Base-by-base conservation (phyloP, 2,329 filamentous ascomycete species). In the Venturia pyrina region DNA sequence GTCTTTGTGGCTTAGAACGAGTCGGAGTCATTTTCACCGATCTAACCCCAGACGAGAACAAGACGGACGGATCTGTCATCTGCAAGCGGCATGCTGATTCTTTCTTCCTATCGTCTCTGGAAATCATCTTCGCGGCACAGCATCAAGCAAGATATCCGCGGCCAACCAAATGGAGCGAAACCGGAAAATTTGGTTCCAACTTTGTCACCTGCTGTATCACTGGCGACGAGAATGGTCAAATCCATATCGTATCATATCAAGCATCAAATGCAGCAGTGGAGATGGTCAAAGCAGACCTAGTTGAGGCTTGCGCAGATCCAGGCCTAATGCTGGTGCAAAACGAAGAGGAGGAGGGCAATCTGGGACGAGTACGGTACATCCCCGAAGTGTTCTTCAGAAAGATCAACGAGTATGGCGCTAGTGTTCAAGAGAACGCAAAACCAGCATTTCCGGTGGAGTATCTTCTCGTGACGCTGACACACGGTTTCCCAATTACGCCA, bases 81-180 rank as follows among this genome's bases (percentile, higher is more conserved):
- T 99, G 95, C 85, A 98, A 96, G 78, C 87, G 95, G 67, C 95
- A 99, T 75, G 88, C 91, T 65, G 93, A 98, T 76, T 97, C 93
- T 0, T 96, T 96, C 78, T 98, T 89, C 75, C 84, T 99, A 13
- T 93, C 93, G 0, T 97, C 95, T 0, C 85, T 96, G 15, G 95
- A 99, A 76, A 89, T 98, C 68, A 87, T 87, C 69, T 98, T 97
- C 76, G 90, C 93, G 0, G 88, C 95, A 24, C 86, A 92, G 61
- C 83, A 96, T 68, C 95, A 99, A 77, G 91, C 91, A 8, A 87
- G 90, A 72, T 86, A 96, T 71, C 93, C 93, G 0, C 93, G 96
- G 71, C 82, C 91, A 21, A 95, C 91, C 10, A 98, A 97, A 76
- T 99, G 95, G 93, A 96, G 93, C 75, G 93, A 97, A 72, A 96